Percentiles rank a stretch among this genome's conserved stretches.
Evolutionary conservation across 176 grass and related monocot genomes (phyloP).

Genomic region (Oryza meyeriana): DNA sequence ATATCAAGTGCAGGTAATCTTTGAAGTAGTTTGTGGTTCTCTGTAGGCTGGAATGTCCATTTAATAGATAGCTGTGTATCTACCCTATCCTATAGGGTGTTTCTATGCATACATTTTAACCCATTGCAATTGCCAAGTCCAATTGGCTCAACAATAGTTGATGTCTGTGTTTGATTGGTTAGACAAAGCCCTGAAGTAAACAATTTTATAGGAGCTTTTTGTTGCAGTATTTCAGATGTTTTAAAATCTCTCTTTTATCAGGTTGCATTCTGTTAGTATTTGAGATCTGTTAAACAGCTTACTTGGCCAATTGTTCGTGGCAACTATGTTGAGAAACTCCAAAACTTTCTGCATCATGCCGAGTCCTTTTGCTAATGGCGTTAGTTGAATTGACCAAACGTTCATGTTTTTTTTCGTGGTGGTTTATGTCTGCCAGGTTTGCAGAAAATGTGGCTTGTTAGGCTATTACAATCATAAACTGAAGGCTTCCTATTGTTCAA

Average conservation of each 20-base stretch:
- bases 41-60: not conserved
- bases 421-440: slow-evolving; percentile 59
- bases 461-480: slow-evolving; percentile 90
- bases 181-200: not conserved
- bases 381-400: not conserved
- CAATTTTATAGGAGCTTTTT: not conserved
- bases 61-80: not conserved
- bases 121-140: not conserved
- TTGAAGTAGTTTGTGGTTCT: slow-evolving; percentile 12
- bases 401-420: not conserved
- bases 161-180: not conserved
- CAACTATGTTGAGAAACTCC: not conserved
- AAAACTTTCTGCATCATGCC: not conserved
- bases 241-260: not conserved
- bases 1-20: slow-evolving; percentile 91
- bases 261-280: not conserved
- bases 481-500: slow-evolving; percentile 80
- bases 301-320: not conserved
- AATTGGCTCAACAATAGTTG: not conserved
- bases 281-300: not conserved
- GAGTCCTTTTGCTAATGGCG: not conserved
- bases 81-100: not conserved
- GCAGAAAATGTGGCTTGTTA: slow-evolving; percentile 81
- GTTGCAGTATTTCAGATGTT: not conserved
- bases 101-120: not conserved